Base-by-base conservation (phyloP, 169 alveolate species). In the Babesia microti region DNA sequence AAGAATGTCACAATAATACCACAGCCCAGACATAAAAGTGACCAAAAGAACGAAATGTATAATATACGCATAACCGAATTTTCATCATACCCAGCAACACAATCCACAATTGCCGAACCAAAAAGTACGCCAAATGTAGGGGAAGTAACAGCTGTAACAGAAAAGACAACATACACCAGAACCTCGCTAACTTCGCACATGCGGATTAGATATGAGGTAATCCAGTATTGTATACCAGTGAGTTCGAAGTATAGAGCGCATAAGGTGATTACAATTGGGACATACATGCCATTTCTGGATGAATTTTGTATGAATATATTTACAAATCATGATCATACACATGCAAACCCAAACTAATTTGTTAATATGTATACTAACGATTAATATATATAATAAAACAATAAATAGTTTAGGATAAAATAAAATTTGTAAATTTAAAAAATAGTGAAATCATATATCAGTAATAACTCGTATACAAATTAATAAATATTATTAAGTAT, bases 191-290 rank as follows among this genome's bases (percentile, higher is more conserved):
- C 37, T 2, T 12, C 44, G 18, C 30, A 65, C 18, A 33, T 11
- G 5, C 41, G 4, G 15, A 79, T 58, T 56, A 82, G 54, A 41
- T 74, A 69, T 63, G 78, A 83, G 3, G 94, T 87, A 40, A 81
- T 75, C 94, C 94, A 87, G 59, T 71, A 87, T 57, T 84, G 92
- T 7, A 87, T 81, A 33, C 89, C 94, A 0, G 91, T 73, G 23
- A 85, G 84, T 3, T 78, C 83, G 46, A 84, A 87, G 59, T 79
- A 87, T 28, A 87, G 47, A 12, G 63, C 33, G 3, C 70, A 65
- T 1, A 65, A 24, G 5, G 65, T 3, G n/a, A 65, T 17, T 50
- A n/a, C n/a, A n/a, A n/a, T n/a, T n/a, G n/a, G n/a, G n/a, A n/a
- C n/a, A n/a, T n/a, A n/a, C n/a, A n/a, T n/a, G n/a, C n/a, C n/a